Base-by-base conservation (phyloP, 805 yeast genomes). In the Ogataea philodendri region DNA sequence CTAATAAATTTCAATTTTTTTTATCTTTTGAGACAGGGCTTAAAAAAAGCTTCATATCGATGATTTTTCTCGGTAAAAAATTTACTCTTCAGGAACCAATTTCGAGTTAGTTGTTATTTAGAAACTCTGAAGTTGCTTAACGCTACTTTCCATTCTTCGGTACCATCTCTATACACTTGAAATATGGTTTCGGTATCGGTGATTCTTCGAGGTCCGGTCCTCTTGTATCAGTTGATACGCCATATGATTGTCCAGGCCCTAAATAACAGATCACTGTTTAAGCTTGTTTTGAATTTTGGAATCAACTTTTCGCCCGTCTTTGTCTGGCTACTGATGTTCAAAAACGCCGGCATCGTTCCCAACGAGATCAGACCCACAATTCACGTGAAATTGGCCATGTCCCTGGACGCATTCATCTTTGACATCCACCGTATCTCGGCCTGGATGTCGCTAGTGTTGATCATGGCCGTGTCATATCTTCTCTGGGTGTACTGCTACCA, bases 271-370 rank as follows among this genome's bases (percentile, higher is more conserved):
- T 32, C 41, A 8, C n/a, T 48, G 3, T 38, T 71, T 17, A 51
- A 60, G 3, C 49, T 76, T 3, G 52, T 65, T 1, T 34, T 71
- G 24, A 72, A 68, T 44, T 78, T 78, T 41, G 42, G 57, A 26
- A 41, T 67, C 28, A 76, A 74, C 52, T 78, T 79, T 53, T 53
- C 66, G 2, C 78, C 77, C 0, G 70, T 78, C 3, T 60, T 73
- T 23, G 46, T 68, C 14, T 78, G 84, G 84, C 57, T 79, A 26
- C 37, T 57, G 24, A 68, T 76, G 15, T 79, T 78, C 60, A 72
- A 76, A 52, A 68, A 77, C 48, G 84, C 84, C 1, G 77, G 76
- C 2, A 24, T 63, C 3, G 75, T 76, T 24, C 84, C 87, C 7
- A 66, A 61, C 17, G 59, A 58, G 5, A 63, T 69, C 45, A 62